These are phyloP conservation scores for Ganoderma boninense DNA, from an alignment of 1,284 basidiomycete genomes.

Conservation along the genomic window DNA sequence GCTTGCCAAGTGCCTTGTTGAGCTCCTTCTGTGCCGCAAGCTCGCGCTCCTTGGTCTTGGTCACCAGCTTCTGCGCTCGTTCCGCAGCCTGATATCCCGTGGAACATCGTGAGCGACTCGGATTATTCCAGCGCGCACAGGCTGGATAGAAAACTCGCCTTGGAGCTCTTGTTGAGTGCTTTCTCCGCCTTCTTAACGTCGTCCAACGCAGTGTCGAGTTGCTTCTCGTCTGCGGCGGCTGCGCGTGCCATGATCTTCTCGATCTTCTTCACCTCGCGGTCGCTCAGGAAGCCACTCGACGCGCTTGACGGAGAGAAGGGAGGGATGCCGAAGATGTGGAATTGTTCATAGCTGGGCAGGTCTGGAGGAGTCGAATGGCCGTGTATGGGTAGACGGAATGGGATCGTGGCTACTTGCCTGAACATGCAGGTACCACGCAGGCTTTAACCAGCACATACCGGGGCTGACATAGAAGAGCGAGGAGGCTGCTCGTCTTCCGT, in stretches of 20 bases:
- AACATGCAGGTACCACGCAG: neutral
- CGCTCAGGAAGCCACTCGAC: conserved; percentile 10
- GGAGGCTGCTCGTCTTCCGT: neutral
- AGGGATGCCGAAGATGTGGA: conserved; percentile 7
- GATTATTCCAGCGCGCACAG: too few species aligned
- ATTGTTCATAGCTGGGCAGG: neutral
- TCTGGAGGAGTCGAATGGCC: neutral
- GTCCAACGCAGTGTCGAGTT: conserved; percentile 26
- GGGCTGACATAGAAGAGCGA: neutral
- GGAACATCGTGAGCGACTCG: too few species aligned
- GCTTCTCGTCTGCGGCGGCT: conserved; percentile 28
- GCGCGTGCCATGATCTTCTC: conserved; percentile 31
- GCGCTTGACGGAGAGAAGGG: conserved; percentile 12
- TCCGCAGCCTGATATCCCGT: conserved; percentile 3
- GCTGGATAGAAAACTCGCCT: conserved; percentile 14
- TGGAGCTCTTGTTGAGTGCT: conserved; percentile 28
- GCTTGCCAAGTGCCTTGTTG: conserved; percentile 24
- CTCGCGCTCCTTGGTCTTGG: conserved; percentile 25
- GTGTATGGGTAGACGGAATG: neutral
- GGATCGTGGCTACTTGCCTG: neutral
- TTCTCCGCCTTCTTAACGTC: conserved; percentile 31
- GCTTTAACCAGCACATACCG: neutral
- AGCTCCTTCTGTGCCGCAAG: conserved; percentile 22
- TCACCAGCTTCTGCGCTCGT: conserved; percentile 24
- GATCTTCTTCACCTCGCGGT: conserved; percentile 26